Conservation (phyloP, 1,139 yeast species). For the Suhomyces kunorum region DNA sequence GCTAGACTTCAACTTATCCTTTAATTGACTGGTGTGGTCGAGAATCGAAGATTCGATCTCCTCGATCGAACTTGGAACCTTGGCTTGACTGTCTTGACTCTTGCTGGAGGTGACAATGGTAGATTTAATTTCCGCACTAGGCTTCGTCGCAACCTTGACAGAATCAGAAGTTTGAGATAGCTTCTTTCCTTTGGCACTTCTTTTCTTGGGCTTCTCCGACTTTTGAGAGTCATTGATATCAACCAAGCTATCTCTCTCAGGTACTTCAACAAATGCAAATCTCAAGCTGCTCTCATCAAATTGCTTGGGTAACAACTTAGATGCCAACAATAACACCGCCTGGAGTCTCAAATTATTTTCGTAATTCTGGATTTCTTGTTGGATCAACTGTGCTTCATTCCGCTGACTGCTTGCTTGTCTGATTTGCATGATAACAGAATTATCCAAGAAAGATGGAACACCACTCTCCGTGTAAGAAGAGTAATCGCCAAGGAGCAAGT, state of each 20-base stretch:
- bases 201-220: not conserved
- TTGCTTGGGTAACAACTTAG: conserved; percentile 16
- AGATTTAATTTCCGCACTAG: conserved; percentile 5
- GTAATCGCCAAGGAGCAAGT: conserved; percentile 38
- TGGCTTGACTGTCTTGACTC: conserved; percentile 8
- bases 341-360: conserved; percentile 28
- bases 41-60: conserved; percentile 36
- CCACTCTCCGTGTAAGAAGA: conserved; percentile 19
- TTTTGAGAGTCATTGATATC: conserved; percentile 15
- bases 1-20: conserved; percentile 11
- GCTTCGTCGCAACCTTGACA: not conserved
- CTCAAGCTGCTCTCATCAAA: conserved; percentile 14
- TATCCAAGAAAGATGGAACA: conserved; percentile 34
- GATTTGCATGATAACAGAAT: conserved; percentile 14
- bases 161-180: conserved; percentile 2
- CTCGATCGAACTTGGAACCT: conserved; percentile 24
- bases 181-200: conserved; percentile 7
- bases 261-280: conserved; percentile 7
- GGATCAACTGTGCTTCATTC: not conserved
- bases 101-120: conserved; percentile 2
- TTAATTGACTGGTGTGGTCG: conserved; percentile 29
- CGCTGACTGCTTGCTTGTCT: conserved; percentile 1
- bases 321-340: conserved; percentile 25
- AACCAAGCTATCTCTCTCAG: conserved; percentile 6
- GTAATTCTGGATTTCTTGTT: conserved; percentile 19